A percentile compares a stretch with the other conserved stretches of the same genome.
phyloP scores from a whole-genome alignment of 129 eudicot species.

The sunflower (Helianthus annuus) region DNA sequence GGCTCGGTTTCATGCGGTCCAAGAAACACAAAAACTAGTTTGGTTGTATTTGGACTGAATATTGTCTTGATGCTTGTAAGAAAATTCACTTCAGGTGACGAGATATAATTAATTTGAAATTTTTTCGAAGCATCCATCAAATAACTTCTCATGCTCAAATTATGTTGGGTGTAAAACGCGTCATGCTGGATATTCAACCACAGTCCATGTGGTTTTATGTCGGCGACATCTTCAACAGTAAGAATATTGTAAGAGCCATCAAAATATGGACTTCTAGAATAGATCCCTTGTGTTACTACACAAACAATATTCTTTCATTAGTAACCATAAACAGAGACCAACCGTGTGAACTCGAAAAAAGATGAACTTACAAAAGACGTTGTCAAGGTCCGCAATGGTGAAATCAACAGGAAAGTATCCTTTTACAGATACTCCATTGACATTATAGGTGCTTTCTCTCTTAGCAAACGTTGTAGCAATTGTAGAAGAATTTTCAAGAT shows the following conservation, averaged over 20 bases:
- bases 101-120: conserved; percentile 49
- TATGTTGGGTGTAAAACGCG: conserved; percentile 64
- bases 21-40: conserved; percentile 65
- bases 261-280: conserved; percentile 45
- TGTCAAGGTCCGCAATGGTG: background rate
- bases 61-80: conserved; percentile 47
- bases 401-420: background rate
- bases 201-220: conserved; percentile 43
- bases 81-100: conserved; percentile 82
- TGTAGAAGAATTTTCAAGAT: background rate
- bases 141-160: conserved; percentile 66
- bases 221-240: conserved; percentile 40
- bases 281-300: conserved; percentile 43
- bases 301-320: too few species aligned
- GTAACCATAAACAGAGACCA: too few species aligned
- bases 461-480: background rate
- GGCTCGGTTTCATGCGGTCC: conserved; percentile 53
- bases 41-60: conserved; percentile 47
- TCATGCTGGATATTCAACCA: conserved; percentile 86
- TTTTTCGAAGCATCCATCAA: conserved; percentile 47
- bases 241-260: conserved; percentile 42
- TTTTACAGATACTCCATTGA: background rate
- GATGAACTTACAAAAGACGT: background rate
- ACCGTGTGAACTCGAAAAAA: background rate
- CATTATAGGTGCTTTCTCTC: background rate